Conservation (phyloP, 768 basidiomycete genomes). For the Agrocybe pediades region DNA sequence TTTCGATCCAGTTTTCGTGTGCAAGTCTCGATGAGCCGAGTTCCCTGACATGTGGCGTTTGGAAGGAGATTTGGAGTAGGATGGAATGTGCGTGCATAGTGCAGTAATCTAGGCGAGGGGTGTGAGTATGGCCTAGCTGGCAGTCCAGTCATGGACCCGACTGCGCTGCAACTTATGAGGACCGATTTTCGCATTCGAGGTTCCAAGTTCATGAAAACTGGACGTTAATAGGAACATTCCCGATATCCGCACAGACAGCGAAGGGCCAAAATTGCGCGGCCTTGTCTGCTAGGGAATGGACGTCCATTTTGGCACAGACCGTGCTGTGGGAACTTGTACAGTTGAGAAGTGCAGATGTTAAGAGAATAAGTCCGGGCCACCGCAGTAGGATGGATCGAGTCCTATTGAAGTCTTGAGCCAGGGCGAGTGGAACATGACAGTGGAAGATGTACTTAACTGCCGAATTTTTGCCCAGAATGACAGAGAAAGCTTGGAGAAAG, state of each 20-base stretch:
- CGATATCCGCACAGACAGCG: conserved; percentile 15
- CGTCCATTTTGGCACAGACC: too few relatives aligned
- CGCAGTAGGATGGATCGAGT: too few relatives aligned
- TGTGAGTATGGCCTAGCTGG: not conserved
- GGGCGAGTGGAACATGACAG: too few relatives aligned
- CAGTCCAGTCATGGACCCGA: not conserved
- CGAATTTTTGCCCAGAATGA: too few relatives aligned
- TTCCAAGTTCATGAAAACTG: not conserved
- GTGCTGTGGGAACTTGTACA: too few relatives aligned
- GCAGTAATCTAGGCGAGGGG: not conserved
- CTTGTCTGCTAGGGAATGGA: not conserved
- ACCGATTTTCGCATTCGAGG: not conserved
- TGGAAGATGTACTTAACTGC: too few relatives aligned
- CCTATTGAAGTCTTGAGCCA: too few relatives aligned
- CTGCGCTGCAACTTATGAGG: not conserved
- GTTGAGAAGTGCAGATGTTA: too few relatives aligned
- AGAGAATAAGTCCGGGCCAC: too few relatives aligned
- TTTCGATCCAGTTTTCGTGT: too few relatives aligned
- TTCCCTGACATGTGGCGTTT: not conserved
- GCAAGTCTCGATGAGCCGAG: not conserved
- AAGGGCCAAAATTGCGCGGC: not conserved
- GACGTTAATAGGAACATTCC: conserved; percentile 2
- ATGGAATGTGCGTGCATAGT: not conserved
- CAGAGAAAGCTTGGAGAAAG: too few relatives aligned
- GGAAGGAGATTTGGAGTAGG: not conserved